A percentile compares a stretch with the other conserved stretches of the same genome.
Evolutionary conservation across 305 asterid genomes (phyloP).

Genomic region (Fraxinus sp.): DNA sequence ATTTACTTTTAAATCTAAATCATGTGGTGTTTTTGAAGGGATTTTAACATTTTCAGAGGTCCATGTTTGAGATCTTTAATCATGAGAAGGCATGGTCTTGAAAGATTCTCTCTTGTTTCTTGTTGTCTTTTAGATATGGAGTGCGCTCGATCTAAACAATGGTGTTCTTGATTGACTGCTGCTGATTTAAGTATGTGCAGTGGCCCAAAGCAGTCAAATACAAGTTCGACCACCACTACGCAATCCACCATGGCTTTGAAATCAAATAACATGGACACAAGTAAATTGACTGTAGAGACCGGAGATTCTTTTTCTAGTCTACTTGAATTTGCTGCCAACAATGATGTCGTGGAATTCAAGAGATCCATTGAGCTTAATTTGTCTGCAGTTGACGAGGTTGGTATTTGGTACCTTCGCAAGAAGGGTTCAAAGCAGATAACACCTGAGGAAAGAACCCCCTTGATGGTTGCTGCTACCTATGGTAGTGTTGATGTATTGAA

Average conservation of each 20-base stretch:
- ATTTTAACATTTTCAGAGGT: not conserved
- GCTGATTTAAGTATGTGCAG: conserved; percentile 48
- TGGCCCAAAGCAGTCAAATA: conserved; percentile 41
- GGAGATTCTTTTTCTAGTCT: conserved; percentile 47
- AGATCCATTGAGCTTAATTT: conserved; percentile 47
- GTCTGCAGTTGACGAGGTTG: conserved; percentile 46
- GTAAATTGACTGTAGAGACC: conserved; percentile 34
- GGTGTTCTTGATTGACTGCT: conserved; percentile 28
- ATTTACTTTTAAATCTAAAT: not conserved
- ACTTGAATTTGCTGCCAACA: conserved; percentile 64
- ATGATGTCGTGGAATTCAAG: conserved; percentile 52
- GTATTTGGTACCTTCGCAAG: conserved; percentile 60
- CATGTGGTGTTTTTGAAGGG: not conserved
- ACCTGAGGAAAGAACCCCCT: conserved; percentile 53
- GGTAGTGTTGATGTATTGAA: conserved; percentile 65
- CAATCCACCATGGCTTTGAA: conserved; percentile 18
- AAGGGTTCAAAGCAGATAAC: conserved; percentile 50
- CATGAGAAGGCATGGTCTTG: not conserved
- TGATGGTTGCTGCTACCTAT: conserved; percentile 73
- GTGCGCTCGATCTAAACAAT: not conserved
- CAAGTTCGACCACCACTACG: conserved; percentile 23
- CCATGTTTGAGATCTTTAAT: not conserved
- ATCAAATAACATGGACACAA: conserved; percentile 32
- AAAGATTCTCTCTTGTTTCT: not conserved
- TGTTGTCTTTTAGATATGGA: not conserved